Conservation (phyloP, 352 stramenopile species). For the Phytophthora niederhauseri region DNA sequence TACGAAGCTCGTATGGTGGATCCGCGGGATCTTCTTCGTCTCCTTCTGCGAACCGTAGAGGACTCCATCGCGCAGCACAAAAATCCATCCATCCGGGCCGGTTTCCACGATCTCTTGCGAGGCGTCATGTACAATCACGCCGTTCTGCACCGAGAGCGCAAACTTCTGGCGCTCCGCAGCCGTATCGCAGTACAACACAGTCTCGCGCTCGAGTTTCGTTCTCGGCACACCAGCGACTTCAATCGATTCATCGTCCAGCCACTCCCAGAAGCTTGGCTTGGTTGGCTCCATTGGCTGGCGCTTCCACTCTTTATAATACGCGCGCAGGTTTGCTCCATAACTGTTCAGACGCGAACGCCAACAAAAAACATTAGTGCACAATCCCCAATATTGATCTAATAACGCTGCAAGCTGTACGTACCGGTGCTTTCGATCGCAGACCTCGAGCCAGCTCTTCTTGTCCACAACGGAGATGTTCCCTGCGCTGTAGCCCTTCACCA, state of each 20-base stretch:
- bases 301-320: constrained; percentile 98
- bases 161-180: constrained; percentile 91
- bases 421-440: constrained; percentile 88
- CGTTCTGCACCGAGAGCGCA: constrained; percentile 75
- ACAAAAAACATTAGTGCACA: constrained; percentile 1
- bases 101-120: constrained; percentile 88
- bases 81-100: constrained; percentile 96
- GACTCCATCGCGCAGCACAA: constrained; percentile 95
- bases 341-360: constrained; percentile 37
- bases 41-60: constrained; percentile 96
- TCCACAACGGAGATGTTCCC: constrained; percentile 92
- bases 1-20: constrained; percentile 98
- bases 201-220: constrained; percentile 95
- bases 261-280: constrained; percentile 89
- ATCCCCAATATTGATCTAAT: constrained; percentile 2
- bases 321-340: constrained; percentile 96
- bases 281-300: constrained; percentile 65
- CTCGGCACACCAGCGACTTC: constrained; percentile 89
- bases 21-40: constrained; percentile 93
- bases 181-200: constrained; percentile 95
- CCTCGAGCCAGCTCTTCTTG: constrained; percentile 91
- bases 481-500: constrained; percentile 89
- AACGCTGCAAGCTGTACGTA: constrained; percentile 35
- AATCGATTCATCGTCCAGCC: constrained; percentile 87
- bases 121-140: constrained; percentile 65